These are phyloP conservation scores for Moelleriella libera DNA, from an alignment of 2,329 filamentous ascomycete species.

Conservation along the genomic window DNA sequence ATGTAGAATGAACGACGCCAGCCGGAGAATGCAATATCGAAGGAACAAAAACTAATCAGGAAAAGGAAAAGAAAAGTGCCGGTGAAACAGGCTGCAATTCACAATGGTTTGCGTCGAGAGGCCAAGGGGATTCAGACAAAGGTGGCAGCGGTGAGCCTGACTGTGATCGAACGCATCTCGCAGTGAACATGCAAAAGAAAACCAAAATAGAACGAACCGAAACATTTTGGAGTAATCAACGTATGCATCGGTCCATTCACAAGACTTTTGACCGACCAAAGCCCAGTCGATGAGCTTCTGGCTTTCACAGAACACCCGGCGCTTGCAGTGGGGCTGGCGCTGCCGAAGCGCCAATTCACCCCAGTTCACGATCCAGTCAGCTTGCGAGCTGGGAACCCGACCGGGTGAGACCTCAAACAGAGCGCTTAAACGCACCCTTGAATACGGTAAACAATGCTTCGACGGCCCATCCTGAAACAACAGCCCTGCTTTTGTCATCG, in stretches of 20 bases:
- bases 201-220: background rate
- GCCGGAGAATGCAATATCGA: background rate
- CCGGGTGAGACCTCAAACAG: background rate
- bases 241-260: background rate
- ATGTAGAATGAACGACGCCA: background rate
- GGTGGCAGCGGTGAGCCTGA: background rate
- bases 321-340: background rate
- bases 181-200: background rate
- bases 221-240: background rate
- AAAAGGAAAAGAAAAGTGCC: background rate
- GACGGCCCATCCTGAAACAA: constrained; percentile 4
- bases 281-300: background rate
- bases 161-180: background rate
- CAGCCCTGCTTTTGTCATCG: background rate
- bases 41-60: background rate
- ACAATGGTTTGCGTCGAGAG: background rate
- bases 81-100: background rate
- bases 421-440: no score
- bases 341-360: background rate
- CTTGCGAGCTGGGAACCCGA: background rate
- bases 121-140: background rate
- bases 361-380: background rate
- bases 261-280: background rate
- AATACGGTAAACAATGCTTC: background rate
- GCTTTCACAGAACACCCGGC: background rate